phyloP scores from a whole-genome alignment of 2,329 filamentous ascomycete genomes.

The Alternaria gaisen region DNA sequence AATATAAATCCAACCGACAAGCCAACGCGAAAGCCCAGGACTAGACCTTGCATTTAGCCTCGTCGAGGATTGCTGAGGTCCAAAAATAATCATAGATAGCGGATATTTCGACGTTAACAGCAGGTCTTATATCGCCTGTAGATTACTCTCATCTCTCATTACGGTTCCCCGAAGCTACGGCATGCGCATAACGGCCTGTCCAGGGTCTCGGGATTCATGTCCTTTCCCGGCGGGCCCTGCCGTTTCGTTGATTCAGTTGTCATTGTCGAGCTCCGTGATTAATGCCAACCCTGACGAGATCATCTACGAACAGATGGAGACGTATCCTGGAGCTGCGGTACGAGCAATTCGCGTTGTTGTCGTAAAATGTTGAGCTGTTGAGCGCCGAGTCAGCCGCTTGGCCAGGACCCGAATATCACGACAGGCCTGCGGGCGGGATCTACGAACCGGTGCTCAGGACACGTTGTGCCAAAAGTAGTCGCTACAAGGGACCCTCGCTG shows the following conservation, averaged over 20 bases:
- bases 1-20: slow-evolving; percentile 32
- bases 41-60: slow-evolving; percentile 41
- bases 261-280: slow-evolving; percentile 7
- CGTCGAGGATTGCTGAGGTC: slow-evolving; percentile 30
- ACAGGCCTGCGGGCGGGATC: slow-evolving; percentile 47
- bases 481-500: slow-evolving; percentile 33
- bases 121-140: slow-evolving; percentile 42
- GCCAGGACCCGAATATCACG: slow-evolving; percentile 20
- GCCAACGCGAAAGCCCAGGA: slow-evolving; percentile 31
- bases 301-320: slow-evolving; percentile 6
- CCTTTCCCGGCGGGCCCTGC: slow-evolving; percentile 30
- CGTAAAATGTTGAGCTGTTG: neutral
- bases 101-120: slow-evolving; percentile 48
- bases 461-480: slow-evolving; percentile 49
- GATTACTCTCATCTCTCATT: slow-evolving; percentile 47
- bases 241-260: slow-evolving; percentile 24
- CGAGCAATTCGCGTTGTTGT: slow-evolving; percentile 6
- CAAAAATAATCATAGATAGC: slow-evolving; percentile 43
- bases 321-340: neutral
- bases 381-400: slow-evolving; percentile 20
- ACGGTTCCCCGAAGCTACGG: slow-evolving; percentile 39
- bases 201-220: slow-evolving; percentile 25
- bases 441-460: slow-evolving; percentile 49
- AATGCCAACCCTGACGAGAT: neutral
- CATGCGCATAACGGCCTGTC: slow-evolving; percentile 34